Conservation (phyloP, 345 rosid genomes). For the Citrus australasica region DNA sequence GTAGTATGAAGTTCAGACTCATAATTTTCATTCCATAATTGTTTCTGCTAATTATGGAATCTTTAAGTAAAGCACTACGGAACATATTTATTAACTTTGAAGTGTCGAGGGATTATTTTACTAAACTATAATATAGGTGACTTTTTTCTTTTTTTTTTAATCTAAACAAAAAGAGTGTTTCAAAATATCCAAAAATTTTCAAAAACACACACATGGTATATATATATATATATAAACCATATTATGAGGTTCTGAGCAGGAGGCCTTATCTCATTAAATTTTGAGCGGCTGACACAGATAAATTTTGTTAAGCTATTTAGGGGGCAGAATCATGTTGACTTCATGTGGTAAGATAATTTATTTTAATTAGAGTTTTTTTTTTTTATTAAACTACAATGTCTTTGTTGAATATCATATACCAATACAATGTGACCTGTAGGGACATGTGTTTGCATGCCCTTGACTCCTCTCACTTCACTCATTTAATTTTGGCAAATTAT, state of each 20-base stretch:
- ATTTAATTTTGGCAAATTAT: not conserved
- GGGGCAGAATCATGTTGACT: constrained; percentile 16
- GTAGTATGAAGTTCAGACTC: not conserved
- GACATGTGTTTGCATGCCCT: not conserved
- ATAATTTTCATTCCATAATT: not conserved
- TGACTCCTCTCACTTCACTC: not conserved
- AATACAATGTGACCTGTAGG: constrained; percentile 5
- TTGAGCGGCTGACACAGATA: not conserved
- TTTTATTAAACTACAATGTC: not conserved
- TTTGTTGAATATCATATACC: not conserved
- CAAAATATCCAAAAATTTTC: not conserved
- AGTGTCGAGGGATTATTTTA: not conserved
- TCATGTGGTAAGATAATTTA: constrained; percentile 15
- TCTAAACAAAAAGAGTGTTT: not conserved
- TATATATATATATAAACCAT: not conserved
- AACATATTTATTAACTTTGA: not conserved
- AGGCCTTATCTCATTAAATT: constrained; percentile 1
- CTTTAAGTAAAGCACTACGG: not conserved
- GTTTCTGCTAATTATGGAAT: not conserved
- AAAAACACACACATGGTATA: not conserved
- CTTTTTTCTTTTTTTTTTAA: no score
- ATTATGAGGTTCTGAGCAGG: not conserved
- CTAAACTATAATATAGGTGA: no score
- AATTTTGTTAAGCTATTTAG: not conserved
- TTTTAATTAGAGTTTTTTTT: not conserved